Percentiles rank a stretch among this genome's conserved stretches.
Conservation (phyloP, 768 basidiomycete genomes). For the Trametes meyenii region DNA sequence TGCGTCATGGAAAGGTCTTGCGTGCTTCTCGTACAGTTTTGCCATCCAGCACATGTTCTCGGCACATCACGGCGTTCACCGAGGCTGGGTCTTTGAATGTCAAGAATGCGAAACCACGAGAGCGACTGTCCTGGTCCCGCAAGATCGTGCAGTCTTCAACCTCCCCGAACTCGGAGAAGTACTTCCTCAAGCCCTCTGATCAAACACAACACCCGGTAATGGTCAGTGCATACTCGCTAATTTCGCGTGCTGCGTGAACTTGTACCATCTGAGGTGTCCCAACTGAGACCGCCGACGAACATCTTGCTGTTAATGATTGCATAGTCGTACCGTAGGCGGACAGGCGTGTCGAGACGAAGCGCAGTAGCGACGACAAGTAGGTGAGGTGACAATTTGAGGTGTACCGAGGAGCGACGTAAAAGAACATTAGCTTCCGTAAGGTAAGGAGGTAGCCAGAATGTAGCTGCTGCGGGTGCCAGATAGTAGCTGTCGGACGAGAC, state of each 20-base stretch:
- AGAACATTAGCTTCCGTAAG: constrained; percentile 28
- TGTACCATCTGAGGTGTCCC: constrained; percentile 98
- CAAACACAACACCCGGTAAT: not conserved
- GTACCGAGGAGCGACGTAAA: constrained; percentile 12
- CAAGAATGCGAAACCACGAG: constrained; percentile 95
- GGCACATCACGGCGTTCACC: constrained; percentile 92
- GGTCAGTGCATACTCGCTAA: constrained; percentile 42
- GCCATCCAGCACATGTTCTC: constrained; percentile 91
- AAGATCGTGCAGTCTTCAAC: constrained; percentile 97
- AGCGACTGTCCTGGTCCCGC: constrained; percentile 92
- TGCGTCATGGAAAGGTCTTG: not conserved
- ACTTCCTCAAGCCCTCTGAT: constrained; percentile 72
- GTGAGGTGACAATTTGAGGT: constrained; percentile 24
- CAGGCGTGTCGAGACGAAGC: constrained; percentile 12
- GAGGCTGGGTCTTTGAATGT: constrained; percentile 91
- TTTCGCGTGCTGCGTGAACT: constrained; percentile 38
- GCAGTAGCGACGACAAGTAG: constrained; percentile 25
- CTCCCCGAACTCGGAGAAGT: constrained; percentile 93
- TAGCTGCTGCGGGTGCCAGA: constrained; percentile 11
- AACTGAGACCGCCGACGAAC: constrained; percentile 98
- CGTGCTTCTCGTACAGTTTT: constrained; percentile 74
- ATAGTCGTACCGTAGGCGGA: constrained; percentile 15
- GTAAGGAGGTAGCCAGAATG: constrained; percentile 18
- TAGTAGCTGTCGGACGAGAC: constrained; percentile 6
- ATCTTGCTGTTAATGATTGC: constrained; percentile 74